Evolutionary conservation across 768 basidiomycete species (phyloP).

Genomic region (Lentinula lateritia): DNA sequence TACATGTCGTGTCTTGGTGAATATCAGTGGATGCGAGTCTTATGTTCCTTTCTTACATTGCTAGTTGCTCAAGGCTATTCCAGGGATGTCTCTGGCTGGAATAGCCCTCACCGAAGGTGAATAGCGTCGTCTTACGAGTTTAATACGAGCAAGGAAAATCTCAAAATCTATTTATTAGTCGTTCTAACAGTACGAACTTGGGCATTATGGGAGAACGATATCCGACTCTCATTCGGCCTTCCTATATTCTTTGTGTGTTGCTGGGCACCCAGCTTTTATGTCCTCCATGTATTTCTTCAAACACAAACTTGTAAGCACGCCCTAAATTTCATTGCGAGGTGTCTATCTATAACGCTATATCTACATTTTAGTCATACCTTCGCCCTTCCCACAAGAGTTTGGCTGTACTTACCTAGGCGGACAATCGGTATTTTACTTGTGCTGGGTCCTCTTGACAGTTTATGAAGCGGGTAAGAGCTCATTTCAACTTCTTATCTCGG

Average conservation of each 20-base stretch:
- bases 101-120: slow-evolving; percentile 11
- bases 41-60: neutral
- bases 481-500: too few species aligned
- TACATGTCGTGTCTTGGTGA: neutral
- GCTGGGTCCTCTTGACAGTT: neutral
- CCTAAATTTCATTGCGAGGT: neutral
- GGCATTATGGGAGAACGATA: slow-evolving; percentile 10
- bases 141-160: neutral
- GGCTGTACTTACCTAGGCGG: neutral
- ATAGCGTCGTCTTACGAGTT: neutral
- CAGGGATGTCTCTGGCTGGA: slow-evolving; percentile 10
- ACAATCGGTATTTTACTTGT: neutral
- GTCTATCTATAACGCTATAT: neutral
- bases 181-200: slow-evolving; percentile 12
- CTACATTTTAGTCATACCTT: neutral
- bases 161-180: neutral
- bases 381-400: neutral
- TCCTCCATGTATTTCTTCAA: slow-evolving; percentile 2
- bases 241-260: slow-evolving; percentile 5
- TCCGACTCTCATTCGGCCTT: slow-evolving; percentile 1
- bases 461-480: neutral
- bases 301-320: slow-evolving; percentile 5
- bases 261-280: slow-evolving; percentile 3
- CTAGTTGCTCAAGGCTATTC: too few species aligned
- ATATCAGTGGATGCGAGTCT: neutral